Evolutionary conservation across 2,329 filamentous ascomycete genomes (phyloP), one percentile per base, ranked within the genome.

Genomic region (Ascochyta pisi): DNA sequence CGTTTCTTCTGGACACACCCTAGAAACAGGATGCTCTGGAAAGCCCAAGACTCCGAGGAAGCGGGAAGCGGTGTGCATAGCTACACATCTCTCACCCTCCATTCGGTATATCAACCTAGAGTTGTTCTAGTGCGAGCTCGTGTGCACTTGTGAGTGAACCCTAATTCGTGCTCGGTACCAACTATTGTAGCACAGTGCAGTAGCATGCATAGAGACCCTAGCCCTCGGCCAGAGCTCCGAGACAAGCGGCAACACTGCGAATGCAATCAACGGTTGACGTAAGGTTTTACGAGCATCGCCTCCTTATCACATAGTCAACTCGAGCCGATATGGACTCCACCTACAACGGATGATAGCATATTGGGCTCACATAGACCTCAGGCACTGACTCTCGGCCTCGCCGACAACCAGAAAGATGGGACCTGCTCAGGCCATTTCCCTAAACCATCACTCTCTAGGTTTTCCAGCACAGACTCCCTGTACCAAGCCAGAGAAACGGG

Each of bases 1-100:
- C 29, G 38, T 27, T 26, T 29, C 27, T 13, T 41, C 27, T 34
- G 24, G n/a, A 10, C 19, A 22, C 22, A 10, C 38, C 22, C 40
- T 29, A 31, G 40, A 31, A 39, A 5, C 16, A 38, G 5, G 23
- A 29, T 8, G 7, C 13, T n/a, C 6, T 22, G 7, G 9, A 16
- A 16, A 29, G 39, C 48, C 12, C 24, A 42, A 13, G 22, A 16
- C 9, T 23, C 31, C 31, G 13, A 43, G 15, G 31, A n/a, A 13
- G 16, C 12, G 39, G 33, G 24, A 44, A 39, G 40, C 33, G 41
- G 49, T 51, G 49, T 51, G 41, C 34, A 45, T 16, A 47, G 19
- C 15, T 41, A 24, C 13, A 5, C 23, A 53, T 22, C 23, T 9
- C 10, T 19, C 23, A 41, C 37, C 1, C 19, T 31, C 34, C n/a